phyloP scores from a whole-genome alignment of 495 filamentous ascomycete genomes.

The Podospora conica region DNA sequence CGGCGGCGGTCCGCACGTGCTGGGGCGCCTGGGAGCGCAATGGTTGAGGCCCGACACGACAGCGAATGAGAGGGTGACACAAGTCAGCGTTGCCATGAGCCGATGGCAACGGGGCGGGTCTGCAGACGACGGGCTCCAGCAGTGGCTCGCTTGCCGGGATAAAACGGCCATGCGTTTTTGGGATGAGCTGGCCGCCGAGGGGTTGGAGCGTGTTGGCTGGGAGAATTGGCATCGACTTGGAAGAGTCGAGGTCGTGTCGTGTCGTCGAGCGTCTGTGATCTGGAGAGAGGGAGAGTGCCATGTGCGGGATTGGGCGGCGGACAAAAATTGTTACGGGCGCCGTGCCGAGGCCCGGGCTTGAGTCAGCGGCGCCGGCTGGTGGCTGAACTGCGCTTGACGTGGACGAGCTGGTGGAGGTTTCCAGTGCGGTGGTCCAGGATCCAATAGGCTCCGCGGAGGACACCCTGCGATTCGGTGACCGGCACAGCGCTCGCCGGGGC shows the following conservation, averaged over 20 bases:
- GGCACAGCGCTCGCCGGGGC: constrained; percentile 11
- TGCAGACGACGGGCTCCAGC: constrained; percentile 18
- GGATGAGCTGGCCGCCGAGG: not conserved
- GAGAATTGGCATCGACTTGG: not conserved
- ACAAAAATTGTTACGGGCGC: not conserved
- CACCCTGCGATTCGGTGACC: constrained; percentile 15
- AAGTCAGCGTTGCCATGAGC: constrained; percentile 25
- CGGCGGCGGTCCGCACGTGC: not conserved
- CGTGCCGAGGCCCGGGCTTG: not conserved
- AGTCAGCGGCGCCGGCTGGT: not conserved
- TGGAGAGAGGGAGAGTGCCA: too few relatives aligned
- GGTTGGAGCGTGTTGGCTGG: not conserved
- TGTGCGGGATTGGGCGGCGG: not conserved
- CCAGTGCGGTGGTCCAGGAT: not conserved
- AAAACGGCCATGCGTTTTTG: constrained; percentile 7
- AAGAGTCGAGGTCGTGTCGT: too few relatives aligned
- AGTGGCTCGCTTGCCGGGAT: constrained; percentile 15
- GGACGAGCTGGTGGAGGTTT: not conserved
- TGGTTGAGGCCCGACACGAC: constrained; percentile 18
- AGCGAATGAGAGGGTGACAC: constrained; percentile 32
- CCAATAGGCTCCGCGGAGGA: constrained; percentile 4
- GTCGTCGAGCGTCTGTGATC: too few relatives aligned
- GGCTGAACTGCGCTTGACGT: not conserved
- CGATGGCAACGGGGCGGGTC: constrained; percentile 16
- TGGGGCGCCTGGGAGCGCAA: not conserved